Evolutionary conservation across 306 rosid species (phyloP).

Genomic region (Quercus agrifolia): DNA sequence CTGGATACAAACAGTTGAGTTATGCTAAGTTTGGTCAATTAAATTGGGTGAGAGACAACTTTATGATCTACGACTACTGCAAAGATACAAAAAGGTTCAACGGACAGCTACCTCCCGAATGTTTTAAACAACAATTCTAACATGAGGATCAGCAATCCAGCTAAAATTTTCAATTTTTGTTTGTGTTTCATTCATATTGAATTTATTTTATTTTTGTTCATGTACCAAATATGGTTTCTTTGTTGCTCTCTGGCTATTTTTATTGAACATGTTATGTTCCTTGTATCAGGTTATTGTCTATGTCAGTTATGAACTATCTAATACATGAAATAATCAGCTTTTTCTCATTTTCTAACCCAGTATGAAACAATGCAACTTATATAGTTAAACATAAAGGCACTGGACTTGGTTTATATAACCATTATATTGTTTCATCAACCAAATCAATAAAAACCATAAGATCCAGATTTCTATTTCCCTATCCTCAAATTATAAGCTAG

Average conservation of each 20-base stretch:
- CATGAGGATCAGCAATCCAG: neutral
- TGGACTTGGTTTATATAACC: neutral
- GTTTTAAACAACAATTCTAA: conserved; percentile 47
- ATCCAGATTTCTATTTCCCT: too few relatives aligned
- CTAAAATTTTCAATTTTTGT: neutral
- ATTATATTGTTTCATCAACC: neutral
- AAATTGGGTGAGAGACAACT: conserved; percentile 49
- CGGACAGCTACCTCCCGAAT: conserved; percentile 55
- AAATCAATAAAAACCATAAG: neutral
- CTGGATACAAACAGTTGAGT: conserved; percentile 39
- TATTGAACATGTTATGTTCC: neutral
- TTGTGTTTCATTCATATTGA: conserved; percentile 12
- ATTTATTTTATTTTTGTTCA: conserved; percentile 15
- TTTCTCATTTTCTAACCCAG: neutral
- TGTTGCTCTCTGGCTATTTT: neutral
- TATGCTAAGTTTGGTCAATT: conserved; percentile 39
- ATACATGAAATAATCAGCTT: neutral
- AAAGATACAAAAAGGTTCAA: conserved; percentile 54
- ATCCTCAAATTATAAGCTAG: neutral
- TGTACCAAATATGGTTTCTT: conserved; percentile 1
- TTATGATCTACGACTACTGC: conserved; percentile 83
- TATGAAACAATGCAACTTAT: neutral
- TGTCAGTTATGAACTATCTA: neutral
- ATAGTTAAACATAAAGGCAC: neutral
- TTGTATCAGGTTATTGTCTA: neutral